phyloP scores from a whole-genome alignment of 2,329 filamentous ascomycete species.

The Fusarium paranaense region DNA sequence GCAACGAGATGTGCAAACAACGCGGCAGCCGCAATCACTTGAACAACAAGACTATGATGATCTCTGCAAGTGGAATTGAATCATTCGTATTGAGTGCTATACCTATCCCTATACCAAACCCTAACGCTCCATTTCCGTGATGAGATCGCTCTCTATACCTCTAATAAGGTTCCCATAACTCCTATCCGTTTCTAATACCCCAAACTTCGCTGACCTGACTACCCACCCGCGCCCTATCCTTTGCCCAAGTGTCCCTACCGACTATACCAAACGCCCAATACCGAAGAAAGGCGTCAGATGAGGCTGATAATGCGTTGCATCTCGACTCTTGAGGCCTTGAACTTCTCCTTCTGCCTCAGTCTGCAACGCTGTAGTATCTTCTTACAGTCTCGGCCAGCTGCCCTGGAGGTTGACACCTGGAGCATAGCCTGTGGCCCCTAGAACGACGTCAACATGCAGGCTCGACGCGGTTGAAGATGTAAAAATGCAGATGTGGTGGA shows the following conservation, averaged over 20 bases:
- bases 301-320: background rate
- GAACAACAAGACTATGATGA: too few relatives aligned
- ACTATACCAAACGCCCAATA: background rate
- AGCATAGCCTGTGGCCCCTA: conserved; percentile 35
- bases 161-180: background rate
- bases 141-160: background rate
- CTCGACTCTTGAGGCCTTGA: background rate
- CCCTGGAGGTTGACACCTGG: conserved; percentile 35
- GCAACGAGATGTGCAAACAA: background rate
- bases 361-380: conserved; percentile 23
- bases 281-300: background rate
- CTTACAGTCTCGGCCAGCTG: conserved; percentile 35
- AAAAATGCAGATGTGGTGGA: background rate
- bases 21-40: background rate
- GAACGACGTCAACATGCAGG: background rate
- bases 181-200: background rate
- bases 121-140: background rate
- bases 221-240: background rate
- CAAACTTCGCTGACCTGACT: background rate
- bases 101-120: background rate
- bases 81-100: background rate
- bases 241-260: background rate
- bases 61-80: background rate
- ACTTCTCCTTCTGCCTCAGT: background rate
- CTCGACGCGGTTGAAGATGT: background rate